A percentile compares a stretch with the other conserved stretches of the same genome.
These are phyloP conservation scores for Carallia brachiata DNA, from an alignment of 345 rosid species.

Conservation along the genomic window DNA sequence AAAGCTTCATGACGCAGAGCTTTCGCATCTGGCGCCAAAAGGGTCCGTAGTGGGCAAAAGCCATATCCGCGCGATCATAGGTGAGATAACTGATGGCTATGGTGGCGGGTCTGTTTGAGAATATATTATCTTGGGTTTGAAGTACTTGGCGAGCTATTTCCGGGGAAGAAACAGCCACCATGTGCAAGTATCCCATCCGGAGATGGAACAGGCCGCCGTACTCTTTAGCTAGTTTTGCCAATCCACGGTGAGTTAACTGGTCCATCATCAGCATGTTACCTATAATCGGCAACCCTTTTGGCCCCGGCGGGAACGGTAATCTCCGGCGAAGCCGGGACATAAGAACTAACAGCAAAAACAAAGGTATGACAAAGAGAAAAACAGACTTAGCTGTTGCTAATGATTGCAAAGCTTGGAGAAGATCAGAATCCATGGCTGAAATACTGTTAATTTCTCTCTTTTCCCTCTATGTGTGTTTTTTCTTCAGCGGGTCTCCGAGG, in stretches of 20 bases:
- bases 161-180: constrained; percentile 17
- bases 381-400: neutral
- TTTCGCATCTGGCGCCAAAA: constrained; percentile 34
- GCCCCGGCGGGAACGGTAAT: constrained; percentile 17
- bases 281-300: constrained; percentile 18
- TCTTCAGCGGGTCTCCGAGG: neutral
- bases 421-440: constrained; percentile 14
- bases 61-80: constrained; percentile 31
- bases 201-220: constrained; percentile 25
- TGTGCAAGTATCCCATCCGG: constrained; percentile 24
- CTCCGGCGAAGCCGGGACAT: neutral
- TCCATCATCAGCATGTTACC: constrained; percentile 25
- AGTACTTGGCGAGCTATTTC: constrained; percentile 26
- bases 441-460: neutral
- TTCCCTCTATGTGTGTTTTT: neutral
- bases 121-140: constrained; percentile 24
- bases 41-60: constrained; percentile 30
- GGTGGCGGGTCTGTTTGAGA: constrained; percentile 26
- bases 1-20: constrained; percentile 29
- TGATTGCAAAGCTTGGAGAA: constrained; percentile 16
- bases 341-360: constrained; percentile 38
- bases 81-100: constrained; percentile 23
- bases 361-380: constrained; percentile 35
- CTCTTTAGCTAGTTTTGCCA: constrained; percentile 16
- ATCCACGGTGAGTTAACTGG: constrained; percentile 24